phyloP scores from a whole-genome alignment of 108 stramenopile genomes.

The Mediolabrus comicus region DNA sequence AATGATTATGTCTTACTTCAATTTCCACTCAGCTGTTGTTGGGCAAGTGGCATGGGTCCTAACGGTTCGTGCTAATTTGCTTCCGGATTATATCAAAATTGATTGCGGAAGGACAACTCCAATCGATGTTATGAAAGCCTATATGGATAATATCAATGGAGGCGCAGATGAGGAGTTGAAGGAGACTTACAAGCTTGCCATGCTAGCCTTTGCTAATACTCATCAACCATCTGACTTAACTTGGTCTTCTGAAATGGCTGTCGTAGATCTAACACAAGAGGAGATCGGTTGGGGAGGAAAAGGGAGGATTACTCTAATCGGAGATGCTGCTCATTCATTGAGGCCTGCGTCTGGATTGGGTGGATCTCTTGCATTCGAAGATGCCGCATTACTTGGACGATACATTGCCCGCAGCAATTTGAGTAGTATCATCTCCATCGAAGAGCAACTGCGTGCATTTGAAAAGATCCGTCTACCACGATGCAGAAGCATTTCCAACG shows the following conservation, averaged over 20 bases:
- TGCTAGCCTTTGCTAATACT: not conserved
- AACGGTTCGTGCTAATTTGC: not conserved
- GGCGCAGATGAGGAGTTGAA: not conserved
- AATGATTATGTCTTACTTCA: slow-evolving; percentile 16
- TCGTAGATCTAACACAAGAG: slow-evolving; percentile 3
- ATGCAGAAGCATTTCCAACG: slow-evolving; percentile 19
- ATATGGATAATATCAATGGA: slow-evolving; percentile 4
- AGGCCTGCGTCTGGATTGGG: slow-evolving; percentile 37
- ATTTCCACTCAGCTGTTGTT: slow-evolving; percentile 16
- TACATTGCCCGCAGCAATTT: not conserved
- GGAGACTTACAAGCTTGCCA: not conserved
- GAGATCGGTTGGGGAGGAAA: slow-evolving; percentile 37
- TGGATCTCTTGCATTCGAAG: slow-evolving; percentile 43
- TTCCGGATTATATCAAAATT: slow-evolving; percentile 9
- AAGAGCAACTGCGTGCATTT: slow-evolving; percentile 14
- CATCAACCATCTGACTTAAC: not conserved
- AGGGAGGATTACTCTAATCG: slow-evolving; percentile 38
- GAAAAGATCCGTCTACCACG: slow-evolving; percentile 21
- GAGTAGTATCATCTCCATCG: not conserved
- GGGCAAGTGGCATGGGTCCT: slow-evolving; percentile 25
- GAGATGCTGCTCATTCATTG: slow-evolving; percentile 42
- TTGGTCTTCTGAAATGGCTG: not conserved
- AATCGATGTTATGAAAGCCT: slow-evolving; percentile 5
- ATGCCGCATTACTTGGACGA: slow-evolving; percentile 33
- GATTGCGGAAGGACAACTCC: slow-evolving; percentile 12